A percentile compares a stretch with the other conserved stretches of the same genome.
phyloP scores from a whole-genome alignment of 2,329 filamentous ascomycete species.

The Curvularia lunata region DNA sequence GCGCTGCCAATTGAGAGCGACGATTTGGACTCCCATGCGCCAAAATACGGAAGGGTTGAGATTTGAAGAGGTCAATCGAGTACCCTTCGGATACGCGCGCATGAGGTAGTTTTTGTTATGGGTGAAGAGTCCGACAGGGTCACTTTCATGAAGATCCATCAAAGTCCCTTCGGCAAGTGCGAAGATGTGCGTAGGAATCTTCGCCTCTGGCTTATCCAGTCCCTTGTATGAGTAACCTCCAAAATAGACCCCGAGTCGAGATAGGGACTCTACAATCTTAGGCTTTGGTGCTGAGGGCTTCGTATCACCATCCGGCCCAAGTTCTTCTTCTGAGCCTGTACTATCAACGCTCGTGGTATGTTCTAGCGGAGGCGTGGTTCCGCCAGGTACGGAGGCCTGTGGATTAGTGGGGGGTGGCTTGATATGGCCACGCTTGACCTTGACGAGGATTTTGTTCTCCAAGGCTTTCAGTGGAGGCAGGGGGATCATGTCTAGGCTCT shows the following conservation, averaged over 20 bases:
- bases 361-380: slow-evolving; percentile 30
- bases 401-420: slow-evolving; percentile 37
- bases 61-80: slow-evolving; percentile 84
- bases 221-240: slow-evolving; percentile 80
- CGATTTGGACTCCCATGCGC: slow-evolving; percentile 87
- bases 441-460: slow-evolving; percentile 73
- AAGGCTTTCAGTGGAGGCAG: slow-evolving; percentile 70
- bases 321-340: slow-evolving; percentile 37
- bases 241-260: slow-evolving; percentile 82
- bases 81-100: slow-evolving; percentile 85
- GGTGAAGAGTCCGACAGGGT: slow-evolving; percentile 68
- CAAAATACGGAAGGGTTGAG: slow-evolving; percentile 84
- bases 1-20: slow-evolving; percentile 92
- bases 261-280: slow-evolving; percentile 73
- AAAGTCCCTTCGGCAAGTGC: slow-evolving; percentile 67
- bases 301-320: slow-evolving; percentile 50
- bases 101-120: slow-evolving; percentile 85
- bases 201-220: slow-evolving; percentile 66
- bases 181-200: slow-evolving; percentile 67
- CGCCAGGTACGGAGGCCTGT: slow-evolving; percentile 30
- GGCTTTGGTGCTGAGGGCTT: slow-evolving; percentile 59
- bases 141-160: slow-evolving; percentile 68
- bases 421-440: slow-evolving; percentile 56
- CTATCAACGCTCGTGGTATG: slow-evolving; percentile 35
- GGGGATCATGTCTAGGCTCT: slow-evolving; percentile 62